Percentiles rank a stretch among this genome's conserved stretches.
These are phyloP conservation scores for Candida verbasci DNA, from an alignment of 805 yeast genomes.

Conservation along the genomic window DNA sequence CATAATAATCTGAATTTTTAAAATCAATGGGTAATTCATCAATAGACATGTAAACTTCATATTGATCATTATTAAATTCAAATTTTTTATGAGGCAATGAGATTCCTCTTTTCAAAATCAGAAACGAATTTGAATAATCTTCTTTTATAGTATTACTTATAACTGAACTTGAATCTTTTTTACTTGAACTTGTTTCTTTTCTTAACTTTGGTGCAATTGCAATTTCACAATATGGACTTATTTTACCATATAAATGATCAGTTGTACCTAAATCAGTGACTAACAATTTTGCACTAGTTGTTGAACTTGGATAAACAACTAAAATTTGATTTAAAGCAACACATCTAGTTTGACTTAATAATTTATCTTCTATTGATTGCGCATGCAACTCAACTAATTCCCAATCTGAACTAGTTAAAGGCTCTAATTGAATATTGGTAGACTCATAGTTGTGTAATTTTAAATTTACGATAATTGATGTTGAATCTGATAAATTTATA, in stretches of 20 bases:
- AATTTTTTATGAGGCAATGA: slow-evolving; percentile 49
- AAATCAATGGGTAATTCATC: slow-evolving; percentile 21
- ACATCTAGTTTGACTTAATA: slow-evolving; percentile 78
- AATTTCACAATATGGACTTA: slow-evolving; percentile 63
- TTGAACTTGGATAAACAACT: slow-evolving; percentile 61
- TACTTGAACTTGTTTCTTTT: slow-evolving; percentile 21
- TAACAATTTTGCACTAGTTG: slow-evolving; percentile 57
- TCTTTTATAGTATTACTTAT: slow-evolving; percentile 12
- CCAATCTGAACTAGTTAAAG: slow-evolving; percentile 79
- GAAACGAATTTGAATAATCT: slow-evolving; percentile 22
- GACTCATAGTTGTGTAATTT: slow-evolving; percentile 50
- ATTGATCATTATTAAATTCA: slow-evolving; percentile 18
- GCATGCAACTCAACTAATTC: slow-evolving; percentile 85
- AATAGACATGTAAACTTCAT: slow-evolving; percentile 44
- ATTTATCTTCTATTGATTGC: slow-evolving; percentile 63
- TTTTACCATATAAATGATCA: slow-evolving; percentile 44
- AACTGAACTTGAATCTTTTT: slow-evolving; percentile 17
- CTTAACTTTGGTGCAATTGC: slow-evolving; percentile 65
- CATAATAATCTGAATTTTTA: slow-evolving; percentile 26
- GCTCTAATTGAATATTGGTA: slow-evolving; percentile 69
- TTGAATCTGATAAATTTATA: slow-evolving; percentile 42
- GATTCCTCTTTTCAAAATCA: slow-evolving; percentile 49
- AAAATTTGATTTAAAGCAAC: slow-evolving; percentile 56
- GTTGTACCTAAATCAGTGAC: slow-evolving; percentile 41
- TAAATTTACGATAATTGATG: slow-evolving; percentile 37